Evolutionary conservation across 768 basidiomycete genomes (phyloP).

Genomic region (Xerocomus brunneocitrinus): DNA sequence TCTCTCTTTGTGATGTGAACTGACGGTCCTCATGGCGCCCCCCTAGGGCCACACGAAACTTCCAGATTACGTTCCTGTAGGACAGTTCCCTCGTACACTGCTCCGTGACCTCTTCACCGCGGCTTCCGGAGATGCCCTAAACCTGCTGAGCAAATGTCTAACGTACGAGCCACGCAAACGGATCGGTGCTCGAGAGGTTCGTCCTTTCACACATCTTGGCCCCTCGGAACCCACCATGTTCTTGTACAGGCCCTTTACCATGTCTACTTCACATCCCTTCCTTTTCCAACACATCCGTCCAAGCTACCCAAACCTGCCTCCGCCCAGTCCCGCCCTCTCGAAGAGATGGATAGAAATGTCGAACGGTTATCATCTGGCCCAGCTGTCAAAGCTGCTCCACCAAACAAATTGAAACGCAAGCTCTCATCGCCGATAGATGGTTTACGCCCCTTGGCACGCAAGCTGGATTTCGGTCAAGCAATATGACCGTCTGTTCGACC

Average conservation of each 20-base stretch:
- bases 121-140: constrained; percentile 79
- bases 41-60: constrained; percentile 84
- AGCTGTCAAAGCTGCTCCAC: constrained; percentile 47
- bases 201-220: constrained; percentile 17
- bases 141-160: constrained; percentile 74
- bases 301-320: constrained; percentile 74
- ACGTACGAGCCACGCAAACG: constrained; percentile 83
- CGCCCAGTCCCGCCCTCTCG: constrained; percentile 53
- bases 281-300: constrained; percentile 83
- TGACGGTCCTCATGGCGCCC: neutral
- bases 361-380: constrained; percentile 47
- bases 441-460: constrained; percentile 59
- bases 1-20: neutral
- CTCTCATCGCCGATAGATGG: constrained; percentile 51
- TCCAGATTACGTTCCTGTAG: constrained; percentile 84
- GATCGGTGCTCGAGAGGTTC: constrained; percentile 72
- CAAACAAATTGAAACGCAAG: constrained; percentile 66
- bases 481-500: constrained; percentile 1
- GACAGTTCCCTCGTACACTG: constrained; percentile 78
- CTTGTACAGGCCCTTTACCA: constrained; percentile 70
- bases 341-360: constrained; percentile 75
- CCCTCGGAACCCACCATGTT: neutral
- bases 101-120: constrained; percentile 88
- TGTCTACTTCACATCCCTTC: constrained; percentile 81
- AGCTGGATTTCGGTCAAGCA: constrained; percentile 63